These are phyloP conservation scores for Nannochloris sp. DNA, from an alignment of 139 green algal species.

Conservation along the genomic window DNA sequence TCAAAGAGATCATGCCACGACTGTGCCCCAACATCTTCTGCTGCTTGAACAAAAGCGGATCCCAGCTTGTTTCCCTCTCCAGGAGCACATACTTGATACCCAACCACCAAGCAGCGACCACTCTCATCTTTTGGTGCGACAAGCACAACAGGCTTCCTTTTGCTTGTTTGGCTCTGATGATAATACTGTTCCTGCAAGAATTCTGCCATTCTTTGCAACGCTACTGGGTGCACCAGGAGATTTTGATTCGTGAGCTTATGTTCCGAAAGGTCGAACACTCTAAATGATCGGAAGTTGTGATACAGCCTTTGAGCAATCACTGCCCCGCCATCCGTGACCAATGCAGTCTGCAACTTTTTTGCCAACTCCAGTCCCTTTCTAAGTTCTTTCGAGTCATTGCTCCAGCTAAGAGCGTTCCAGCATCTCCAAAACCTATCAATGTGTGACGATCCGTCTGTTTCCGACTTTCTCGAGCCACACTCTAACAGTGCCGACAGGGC, in stretches of 20 bases:
- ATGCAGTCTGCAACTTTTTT: slow-evolving; percentile 46
- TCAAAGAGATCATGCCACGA: too few species aligned
- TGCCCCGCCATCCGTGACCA: slow-evolving; percentile 34
- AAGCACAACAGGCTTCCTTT: slow-evolving; percentile 27
- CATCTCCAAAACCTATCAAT: slow-evolving; percentile 13
- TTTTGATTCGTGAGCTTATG: slow-evolving; percentile 24
- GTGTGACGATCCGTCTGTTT: not conserved
- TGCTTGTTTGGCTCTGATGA: slow-evolving; percentile 14
- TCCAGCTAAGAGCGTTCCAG: slow-evolving; percentile 25
- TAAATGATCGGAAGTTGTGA: slow-evolving; percentile 32
- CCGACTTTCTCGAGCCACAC: slow-evolving; percentile 8
- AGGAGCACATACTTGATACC: slow-evolving; percentile 19
- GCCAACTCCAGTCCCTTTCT: slow-evolving; percentile 39
- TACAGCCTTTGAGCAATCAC: slow-evolving; percentile 25
- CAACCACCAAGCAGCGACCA: slow-evolving; percentile 26
- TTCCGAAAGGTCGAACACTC: slow-evolving; percentile 36
- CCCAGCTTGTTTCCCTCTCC: slow-evolving; percentile 27
- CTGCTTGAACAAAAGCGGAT: slow-evolving; percentile 21
- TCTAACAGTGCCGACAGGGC: slow-evolving; percentile 47
- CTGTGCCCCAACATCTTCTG: slow-evolving; percentile 19
- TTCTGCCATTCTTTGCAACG: slow-evolving; percentile 36
- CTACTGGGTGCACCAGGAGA: slow-evolving; percentile 38
- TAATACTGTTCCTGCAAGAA: slow-evolving; percentile 43
- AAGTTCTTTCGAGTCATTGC: slow-evolving; percentile 19
- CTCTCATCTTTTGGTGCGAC: slow-evolving; percentile 10